Conservation (phyloP, 2,329 filamentous ascomycete genomes). For the Neocucurbitaria cava region DNA sequence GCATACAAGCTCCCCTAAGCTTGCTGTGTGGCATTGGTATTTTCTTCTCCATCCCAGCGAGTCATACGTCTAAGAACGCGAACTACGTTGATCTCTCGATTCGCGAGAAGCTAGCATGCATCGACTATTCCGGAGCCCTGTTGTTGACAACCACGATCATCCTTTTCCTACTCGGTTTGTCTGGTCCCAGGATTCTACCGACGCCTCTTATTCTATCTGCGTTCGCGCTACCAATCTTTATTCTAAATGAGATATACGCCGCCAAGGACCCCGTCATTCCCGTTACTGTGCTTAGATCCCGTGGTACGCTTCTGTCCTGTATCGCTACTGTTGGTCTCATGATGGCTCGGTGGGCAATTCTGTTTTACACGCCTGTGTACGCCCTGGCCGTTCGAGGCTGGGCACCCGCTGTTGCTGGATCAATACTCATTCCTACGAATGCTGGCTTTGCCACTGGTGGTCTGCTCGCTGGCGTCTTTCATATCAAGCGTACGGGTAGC, state of each 20-base stretch:
- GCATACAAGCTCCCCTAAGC: slow-evolving; percentile 71
- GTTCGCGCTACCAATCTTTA: slow-evolving; percentile 59
- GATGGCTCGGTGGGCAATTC: slow-evolving; percentile 78
- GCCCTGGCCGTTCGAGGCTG: slow-evolving; percentile 77
- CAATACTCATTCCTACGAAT: slow-evolving; percentile 83
- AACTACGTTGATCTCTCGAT: slow-evolving; percentile 48
- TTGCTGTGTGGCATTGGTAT: slow-evolving; percentile 68
- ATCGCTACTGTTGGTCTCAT: slow-evolving; percentile 78
- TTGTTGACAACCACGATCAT: slow-evolving; percentile 64
- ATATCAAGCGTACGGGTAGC: slow-evolving; percentile 74
- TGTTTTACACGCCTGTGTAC: slow-evolving; percentile 83
- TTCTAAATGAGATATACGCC: slow-evolving; percentile 68
- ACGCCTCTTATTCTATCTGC: slow-evolving; percentile 67
- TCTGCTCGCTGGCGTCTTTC: slow-evolving; percentile 74
- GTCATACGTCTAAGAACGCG: slow-evolving; percentile 46
- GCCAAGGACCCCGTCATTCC: slow-evolving; percentile 78
- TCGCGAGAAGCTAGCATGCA: slow-evolving; percentile 63
- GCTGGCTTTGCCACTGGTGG: slow-evolving; percentile 78
- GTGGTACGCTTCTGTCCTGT: slow-evolving; percentile 75
- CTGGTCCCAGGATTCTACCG: slow-evolving; percentile 66
- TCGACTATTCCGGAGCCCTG: slow-evolving; percentile 78
- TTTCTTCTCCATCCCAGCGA: slow-evolving; percentile 69
- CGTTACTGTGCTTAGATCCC: slow-evolving; percentile 70
- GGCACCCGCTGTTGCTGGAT: slow-evolving; percentile 72
- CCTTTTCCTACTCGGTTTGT: slow-evolving; percentile 74